Percentiles rank a stretch among this genome's conserved stretches.
These are phyloP conservation scores for Bifiguratus adelaidae DNA, from an alignment of 192 early-diverging fungal species.

Conservation along the genomic window DNA sequence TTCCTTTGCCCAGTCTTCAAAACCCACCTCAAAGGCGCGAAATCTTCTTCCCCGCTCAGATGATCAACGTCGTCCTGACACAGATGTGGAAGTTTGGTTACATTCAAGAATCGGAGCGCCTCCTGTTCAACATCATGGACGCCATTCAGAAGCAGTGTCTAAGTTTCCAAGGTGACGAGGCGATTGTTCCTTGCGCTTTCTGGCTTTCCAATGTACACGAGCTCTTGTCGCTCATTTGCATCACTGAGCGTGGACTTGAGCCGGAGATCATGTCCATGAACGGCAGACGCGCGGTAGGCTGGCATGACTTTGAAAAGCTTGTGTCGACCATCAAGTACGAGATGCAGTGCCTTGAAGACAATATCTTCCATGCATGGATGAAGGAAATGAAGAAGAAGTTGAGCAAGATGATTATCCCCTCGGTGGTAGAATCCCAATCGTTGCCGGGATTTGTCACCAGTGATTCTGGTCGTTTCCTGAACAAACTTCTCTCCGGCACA, in stretches of 20 bases:
- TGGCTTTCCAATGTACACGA: conserved; percentile 98
- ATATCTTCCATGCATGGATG: conserved; percentile 98
- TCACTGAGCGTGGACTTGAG: conserved; percentile 58
- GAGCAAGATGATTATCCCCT: conserved; percentile 89
- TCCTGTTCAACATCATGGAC: conserved; percentile 83
- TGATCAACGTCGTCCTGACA: conserved; percentile 75
- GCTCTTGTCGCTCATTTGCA: conserved; percentile 78
- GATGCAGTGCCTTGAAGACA: conserved; percentile 81
- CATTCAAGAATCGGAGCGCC: conserved; percentile 66
- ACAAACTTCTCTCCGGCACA: conserved; percentile 71
- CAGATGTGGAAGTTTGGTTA: conserved; percentile 85
- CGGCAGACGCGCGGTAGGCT: conserved; percentile 40
- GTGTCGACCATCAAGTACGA: conserved; percentile 84
- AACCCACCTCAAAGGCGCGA: conserved; percentile 69
- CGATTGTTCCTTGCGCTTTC: conserved; percentile 73
- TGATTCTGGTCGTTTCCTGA: conserved; percentile 83
- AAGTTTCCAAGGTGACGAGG: conserved; percentile 75
- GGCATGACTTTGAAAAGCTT: conserved; percentile 63
- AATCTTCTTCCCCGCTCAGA: conserved; percentile 92
- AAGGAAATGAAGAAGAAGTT: conserved; percentile 94
- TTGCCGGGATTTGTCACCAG: conserved; percentile 90
- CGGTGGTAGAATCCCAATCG: conserved; percentile 92
- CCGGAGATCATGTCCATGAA: conserved; percentile 54
- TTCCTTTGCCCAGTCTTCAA: conserved; percentile 76
- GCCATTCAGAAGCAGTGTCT: conserved; percentile 66